A percentile compares a stretch with the other conserved stretches of the same genome.
Conservation (phyloP, 768 basidiomycete genomes). For the Mycena kentingensis region DNA sequence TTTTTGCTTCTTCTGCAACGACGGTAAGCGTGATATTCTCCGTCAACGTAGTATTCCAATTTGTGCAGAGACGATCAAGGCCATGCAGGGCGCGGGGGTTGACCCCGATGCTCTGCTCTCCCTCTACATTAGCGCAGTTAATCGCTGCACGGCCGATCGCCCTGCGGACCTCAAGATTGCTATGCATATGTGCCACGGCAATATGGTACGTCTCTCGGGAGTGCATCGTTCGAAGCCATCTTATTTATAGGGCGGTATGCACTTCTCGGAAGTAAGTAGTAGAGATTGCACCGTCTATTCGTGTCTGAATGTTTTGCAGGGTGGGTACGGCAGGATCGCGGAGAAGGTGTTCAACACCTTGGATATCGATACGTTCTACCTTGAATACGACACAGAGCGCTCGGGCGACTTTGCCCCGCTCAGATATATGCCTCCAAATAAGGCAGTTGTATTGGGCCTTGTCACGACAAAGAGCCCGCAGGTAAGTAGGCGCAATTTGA, state of each 20-base stretch:
- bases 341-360: slow-evolving; percentile 57
- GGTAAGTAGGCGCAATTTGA: slow-evolving; percentile 28
- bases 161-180: slow-evolving; percentile 58
- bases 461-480: slow-evolving; percentile 51
- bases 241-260: slow-evolving; percentile 37
- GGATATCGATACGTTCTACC: slow-evolving; percentile 58
- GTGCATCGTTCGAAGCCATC: neutral
- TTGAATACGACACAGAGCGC: slow-evolving; percentile 68
- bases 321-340: slow-evolving; percentile 59
- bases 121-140: slow-evolving; percentile 69
- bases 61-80: slow-evolving; percentile 39
- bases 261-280: slow-evolving; percentile 52
- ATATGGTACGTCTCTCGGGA: slow-evolving; percentile 43
- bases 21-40: slow-evolving; percentile 39
- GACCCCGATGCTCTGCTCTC: slow-evolving; percentile 68
- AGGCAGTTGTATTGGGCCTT: slow-evolving; percentile 50
- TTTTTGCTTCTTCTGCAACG: slow-evolving; percentile 68
- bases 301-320: slow-evolving; percentile 23
- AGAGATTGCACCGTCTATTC: neutral
- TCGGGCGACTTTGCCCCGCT: slow-evolving; percentile 63
- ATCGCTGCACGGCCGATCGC: slow-evolving; percentile 51
- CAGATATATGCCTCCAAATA: slow-evolving; percentile 49
- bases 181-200: slow-evolving; percentile 63
- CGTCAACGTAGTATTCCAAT: neutral
- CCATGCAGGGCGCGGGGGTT: slow-evolving; percentile 59